Base-by-base conservation (phyloP, 116 monocot species). In the Zostera marina region DNA sequence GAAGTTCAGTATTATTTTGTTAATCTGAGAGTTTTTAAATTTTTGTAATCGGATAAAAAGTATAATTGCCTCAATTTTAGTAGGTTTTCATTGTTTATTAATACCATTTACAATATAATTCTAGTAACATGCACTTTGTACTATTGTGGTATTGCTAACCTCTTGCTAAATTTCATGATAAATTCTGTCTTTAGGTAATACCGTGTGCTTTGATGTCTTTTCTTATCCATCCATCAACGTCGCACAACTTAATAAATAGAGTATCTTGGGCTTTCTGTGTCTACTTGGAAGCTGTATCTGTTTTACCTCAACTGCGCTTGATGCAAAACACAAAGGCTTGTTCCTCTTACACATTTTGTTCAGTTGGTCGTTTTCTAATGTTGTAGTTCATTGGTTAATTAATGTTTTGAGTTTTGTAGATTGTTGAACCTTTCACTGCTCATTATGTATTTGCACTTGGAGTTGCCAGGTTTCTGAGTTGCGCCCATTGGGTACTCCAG, bases 191-290 rank as follows among this genome's bases (percentile, higher is more conserved):
- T 25, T 52, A 87, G 87, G 57, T 75, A 19, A 22, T 82, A 42
- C 87, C 87, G 40, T 87, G 87, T 77, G 87, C 66, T 32, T 40
- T 82, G 5, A 47, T 87, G 40, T 82, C 87, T 1, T 59, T 82
- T 17, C 32, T 70, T 20, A 42, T 87, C 56, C 87, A 87, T 65
- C 87, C 87, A 9, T 65, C 82, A 32, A 87, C 87, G 54, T 65
- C 74, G 11, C 82, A 87, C 54, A 69, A 73, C 49, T 55, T 87
- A 41, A 16, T 87, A 2, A 77, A 83, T 63, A 77, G 83, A 61
- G 77, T 88, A n/a, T 80, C 44, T n/a, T 83, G 88, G 88, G 88
- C 83, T 14, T 88, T 88, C 53, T 82, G 82, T 63, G 83, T 88
- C 49, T 88, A 83, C 68, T 46, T 88, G 56, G 88, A 88, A 70